Evolutionary conservation across 1,284 basidiomycete species (phyloP).

Genomic region (Hemileia vastatrix): DNA sequence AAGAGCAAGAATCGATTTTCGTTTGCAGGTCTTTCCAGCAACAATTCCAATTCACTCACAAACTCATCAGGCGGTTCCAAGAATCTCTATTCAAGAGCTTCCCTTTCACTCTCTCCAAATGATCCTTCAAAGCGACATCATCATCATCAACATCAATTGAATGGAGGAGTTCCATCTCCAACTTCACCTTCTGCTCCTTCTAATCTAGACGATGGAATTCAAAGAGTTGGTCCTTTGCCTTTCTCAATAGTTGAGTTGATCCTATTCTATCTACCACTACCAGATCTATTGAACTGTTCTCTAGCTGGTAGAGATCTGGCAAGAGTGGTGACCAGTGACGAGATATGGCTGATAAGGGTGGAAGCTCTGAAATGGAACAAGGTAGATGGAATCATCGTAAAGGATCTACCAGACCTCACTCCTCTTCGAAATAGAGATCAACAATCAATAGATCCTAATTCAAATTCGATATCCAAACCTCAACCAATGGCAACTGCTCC

Average conservation of each 20-base stretch:
- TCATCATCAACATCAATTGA: neutral
- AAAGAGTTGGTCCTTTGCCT: slow-evolving; percentile 26
- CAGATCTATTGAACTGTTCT: no score
- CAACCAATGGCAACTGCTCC: no score
- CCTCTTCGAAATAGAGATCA: no score
- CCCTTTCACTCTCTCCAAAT: neutral
- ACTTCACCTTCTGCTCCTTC: neutral
- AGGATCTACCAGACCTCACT: no score
- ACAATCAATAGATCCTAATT: no score
- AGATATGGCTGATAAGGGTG: no score
- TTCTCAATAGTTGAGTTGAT: slow-evolving; percentile 28
- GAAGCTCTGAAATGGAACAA: no score
- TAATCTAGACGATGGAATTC: slow-evolving; percentile 1
- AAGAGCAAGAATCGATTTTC: neutral
- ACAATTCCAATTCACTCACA: neutral
- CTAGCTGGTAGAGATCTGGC: no score
- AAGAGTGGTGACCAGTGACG: no score
- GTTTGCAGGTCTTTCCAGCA: neutral
- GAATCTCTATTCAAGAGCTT: neutral
- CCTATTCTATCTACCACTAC: no score
- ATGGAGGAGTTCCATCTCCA: neutral
- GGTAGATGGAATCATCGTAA: no score
- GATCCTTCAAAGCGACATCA: neutral
- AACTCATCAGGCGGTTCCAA: neutral
- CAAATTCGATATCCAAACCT: no score